These are phyloP conservation scores for Globisporangium cylindrosporum DNA, from an alignment of 352 stramenopile genomes.

Conservation along the genomic window DNA sequence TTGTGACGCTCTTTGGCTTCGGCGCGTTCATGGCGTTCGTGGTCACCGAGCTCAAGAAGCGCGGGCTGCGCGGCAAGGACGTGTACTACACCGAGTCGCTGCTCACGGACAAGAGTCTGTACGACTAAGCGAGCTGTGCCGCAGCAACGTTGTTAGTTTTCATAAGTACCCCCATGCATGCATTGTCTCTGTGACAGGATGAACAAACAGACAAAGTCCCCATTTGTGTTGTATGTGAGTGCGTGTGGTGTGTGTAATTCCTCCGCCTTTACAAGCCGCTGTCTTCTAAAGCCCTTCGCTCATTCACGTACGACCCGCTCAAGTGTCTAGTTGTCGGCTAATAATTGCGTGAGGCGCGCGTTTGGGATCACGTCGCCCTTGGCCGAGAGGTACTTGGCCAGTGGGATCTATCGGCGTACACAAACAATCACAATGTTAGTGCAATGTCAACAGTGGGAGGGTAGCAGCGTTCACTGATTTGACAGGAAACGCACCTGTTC, in stretches of 20 bases:
- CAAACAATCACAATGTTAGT: constrained; percentile 5
- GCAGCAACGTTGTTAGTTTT: background rate
- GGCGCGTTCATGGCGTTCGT: constrained; percentile 40
- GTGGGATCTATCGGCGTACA: constrained; percentile 39
- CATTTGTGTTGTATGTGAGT: background rate
- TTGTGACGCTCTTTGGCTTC: constrained; percentile 62
- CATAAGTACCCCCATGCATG: background rate
- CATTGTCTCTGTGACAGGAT: background rate
- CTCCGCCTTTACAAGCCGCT: background rate
- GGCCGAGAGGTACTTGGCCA: constrained; percentile 76
- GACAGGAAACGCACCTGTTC: constrained; percentile 34
- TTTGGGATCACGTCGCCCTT: constrained; percentile 81
- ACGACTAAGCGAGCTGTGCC: constrained; percentile 22
- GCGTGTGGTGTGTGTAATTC: background rate
- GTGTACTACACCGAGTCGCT: constrained; percentile 64
- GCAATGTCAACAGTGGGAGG: background rate
- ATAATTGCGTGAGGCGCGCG: constrained; percentile 47
- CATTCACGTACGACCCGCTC: background rate
- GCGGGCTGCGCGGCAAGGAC: constrained; percentile 29
- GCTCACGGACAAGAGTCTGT: constrained; percentile 51
- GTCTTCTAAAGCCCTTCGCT: background rate
- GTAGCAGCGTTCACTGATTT: background rate
- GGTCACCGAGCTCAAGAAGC: constrained; percentile 33
- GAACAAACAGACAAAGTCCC: background rate
- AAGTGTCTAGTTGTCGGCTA: constrained; percentile 35